Base-by-base conservation (phyloP, 768 basidiomycete species). In the Lepiota brunneoincarnata region DNA sequence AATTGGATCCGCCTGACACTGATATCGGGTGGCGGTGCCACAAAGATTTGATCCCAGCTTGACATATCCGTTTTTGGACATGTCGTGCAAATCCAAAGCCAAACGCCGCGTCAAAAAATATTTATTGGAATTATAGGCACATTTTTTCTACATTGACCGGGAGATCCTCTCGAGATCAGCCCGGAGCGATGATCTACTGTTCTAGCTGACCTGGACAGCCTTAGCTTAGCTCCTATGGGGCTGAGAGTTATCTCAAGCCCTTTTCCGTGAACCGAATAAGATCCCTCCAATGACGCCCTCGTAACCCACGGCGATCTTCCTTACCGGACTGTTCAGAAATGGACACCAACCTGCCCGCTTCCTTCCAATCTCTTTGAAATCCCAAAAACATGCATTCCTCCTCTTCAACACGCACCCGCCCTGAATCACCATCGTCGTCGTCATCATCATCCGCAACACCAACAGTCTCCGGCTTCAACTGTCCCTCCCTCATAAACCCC, bases 61-160 rank as follows among this genome's bases (percentile, higher is more conserved):
- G 17, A 48, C 45, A 47, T 47, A 47, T 20, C 45, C 45, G 12
- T 15, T 26, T 39, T 10, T n/a, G 23, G 39, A 56, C 54, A 55
- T 55, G 57, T 60, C 42, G 7, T 15, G 11, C 14, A 44, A n/a
- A n/a, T n/a, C n/a, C 17, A 52, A 37, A 52, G 21, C 31, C n/a
- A 44, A 71, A 70, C 69, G 71, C 68, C 71, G 63, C 70, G 66
- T 63, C n/a, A n/a, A n/a, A n/a, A n/a, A n/a, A n/a, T n/a, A n/a
- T n/a, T n/a, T n/a, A n/a, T n/a, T n/a, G n/a, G n/a, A n/a, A n/a
- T n/a, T n/a, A 10, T 28, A 26, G 49, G 26, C 23, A 39, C 38
- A 21, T 12, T 42, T n/a, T n/a, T 48, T 54, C 45, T 26, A 54
- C 53, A 39, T 20, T 39, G 24, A 14, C 52, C 52, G 63, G 66